Evolutionary conservation across 139 green algal genomes (phyloP).

Genomic region (Chlamydomonas sp.): DNA sequence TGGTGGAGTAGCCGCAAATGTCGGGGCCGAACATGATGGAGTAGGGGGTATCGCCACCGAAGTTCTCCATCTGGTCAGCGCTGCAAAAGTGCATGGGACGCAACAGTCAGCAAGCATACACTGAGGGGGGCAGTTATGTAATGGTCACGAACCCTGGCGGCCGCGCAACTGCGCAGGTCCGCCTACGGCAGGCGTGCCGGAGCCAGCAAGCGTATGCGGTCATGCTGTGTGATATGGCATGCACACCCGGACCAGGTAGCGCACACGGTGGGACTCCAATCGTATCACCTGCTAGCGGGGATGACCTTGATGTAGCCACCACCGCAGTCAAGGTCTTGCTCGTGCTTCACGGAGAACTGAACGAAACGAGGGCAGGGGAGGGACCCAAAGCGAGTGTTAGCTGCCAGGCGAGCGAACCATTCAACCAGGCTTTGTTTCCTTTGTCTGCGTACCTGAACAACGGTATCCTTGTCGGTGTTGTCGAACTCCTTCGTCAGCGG

Average conservation of each 20-base stretch:
- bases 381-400: not conserved
- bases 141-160: too few relatives aligned
- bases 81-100: conserved; percentile 40
- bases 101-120: not conserved
- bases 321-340: conserved; percentile 91
- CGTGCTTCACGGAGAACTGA: conserved; percentile 91
- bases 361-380: not conserved
- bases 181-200: too few relatives aligned
- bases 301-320: conserved; percentile 94
- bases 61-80: conserved; percentile 75
- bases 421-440: not conserved
- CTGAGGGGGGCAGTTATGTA: not conserved
- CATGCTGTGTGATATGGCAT: too few relatives aligned
- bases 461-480: conserved; percentile 88
- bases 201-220: too few relatives aligned
- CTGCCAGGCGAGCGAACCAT: not conserved
- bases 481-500: conserved; percentile 71
- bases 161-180: too few relatives aligned
- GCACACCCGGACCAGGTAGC: too few relatives aligned
- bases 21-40: conserved; percentile 99
- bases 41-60: conserved; percentile 92
- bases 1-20: conserved; percentile 91
- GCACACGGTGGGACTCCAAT: too few relatives aligned
- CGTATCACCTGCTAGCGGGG: conserved; percentile 40
- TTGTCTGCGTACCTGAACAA: conserved; percentile 73